Base-by-base conservation (phyloP, 2,329 filamentous ascomycete genomes). In the Sordariomycetes sp. region DNA sequence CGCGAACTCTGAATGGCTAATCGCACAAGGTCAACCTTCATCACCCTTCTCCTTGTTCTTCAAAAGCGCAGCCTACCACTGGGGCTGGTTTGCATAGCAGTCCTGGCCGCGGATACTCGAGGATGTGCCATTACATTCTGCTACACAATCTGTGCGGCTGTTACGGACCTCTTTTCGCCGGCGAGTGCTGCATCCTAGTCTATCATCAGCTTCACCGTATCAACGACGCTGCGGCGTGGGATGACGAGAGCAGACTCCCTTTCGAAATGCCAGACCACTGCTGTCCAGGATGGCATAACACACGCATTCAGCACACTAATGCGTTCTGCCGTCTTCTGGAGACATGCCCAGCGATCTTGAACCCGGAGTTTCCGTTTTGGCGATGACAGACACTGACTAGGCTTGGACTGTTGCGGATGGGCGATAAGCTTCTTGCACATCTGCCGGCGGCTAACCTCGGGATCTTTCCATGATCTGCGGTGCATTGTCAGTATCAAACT, bases 51-150 rank as follows among this genome's bases (percentile, higher is more conserved):
- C n/a, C n/a, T n/a, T n/a, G n/a, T n/a, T n/a, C n/a, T n/a, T n/a
- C n/a, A n/a, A n/a, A n/a, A n/a, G n/a, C n/a, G n/a, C n/a, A n/a
- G n/a, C n/a, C n/a, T n/a, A n/a, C n/a, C n/a, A n/a, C n/a, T n/a
- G n/a, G n/a, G n/a, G n/a, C n/a, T n/a, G n/a, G n/a, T n/a, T n/a
- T n/a, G n/a, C n/a, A n/a, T n/a, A n/a, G n/a, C n/a, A n/a, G n/a
- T n/a, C n/a, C n/a, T n/a, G n/a, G n/a, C n/a, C n/a, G n/a, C n/a
- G n/a, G n/a, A n/a, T n/a, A n/a, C n/a, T n/a, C n/a, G n/a, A n/a
- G n/a, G n/a, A 55, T 55, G 51, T 55, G 52, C 33, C 39, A 37
- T 30, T 55, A 54, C 39, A 35, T 49, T 26, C 34, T 55, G 14
- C 38, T 45, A 20, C 30, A 46, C 24, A 44, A 51, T 21, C 30